Percentiles rank a stretch among this genome's conserved stretches.
These are phyloP conservation scores for Lipomyces mesembrius DNA, from an alignment of 805 yeast genomes.

Conservation along the genomic window DNA sequence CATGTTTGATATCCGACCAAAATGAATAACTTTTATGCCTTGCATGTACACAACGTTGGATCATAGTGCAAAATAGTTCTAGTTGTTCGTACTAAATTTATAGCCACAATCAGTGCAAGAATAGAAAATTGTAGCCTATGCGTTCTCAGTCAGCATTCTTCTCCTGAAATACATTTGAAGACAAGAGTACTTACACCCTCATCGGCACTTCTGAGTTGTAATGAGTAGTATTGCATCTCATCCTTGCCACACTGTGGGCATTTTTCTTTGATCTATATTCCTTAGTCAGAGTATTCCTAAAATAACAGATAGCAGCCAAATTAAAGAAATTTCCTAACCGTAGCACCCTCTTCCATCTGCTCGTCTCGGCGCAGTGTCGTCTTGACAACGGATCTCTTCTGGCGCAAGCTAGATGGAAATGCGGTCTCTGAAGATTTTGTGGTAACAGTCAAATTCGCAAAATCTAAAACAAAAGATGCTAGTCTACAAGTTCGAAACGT, in stretches of 20 bases:
- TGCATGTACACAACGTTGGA: too few species aligned
- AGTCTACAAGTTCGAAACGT: neutral
- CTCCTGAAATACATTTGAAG: neutral
- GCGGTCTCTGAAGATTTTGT: conserved; percentile 91
- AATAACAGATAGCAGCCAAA: neutral
- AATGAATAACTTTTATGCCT: neutral
- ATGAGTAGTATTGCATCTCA: conserved; percentile 96
- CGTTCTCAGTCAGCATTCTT: neutral
- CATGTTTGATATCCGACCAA: neutral
- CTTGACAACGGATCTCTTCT: conserved; percentile 88
- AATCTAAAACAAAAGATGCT: conserved; percentile 47
- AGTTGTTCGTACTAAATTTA: conserved; percentile 92
- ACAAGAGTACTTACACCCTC: conserved; percentile 65
- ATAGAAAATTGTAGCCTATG: conserved; percentile 87
- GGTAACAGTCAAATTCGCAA: conserved; percentile 79
- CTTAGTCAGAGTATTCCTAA: neutral
- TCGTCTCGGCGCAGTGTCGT: conserved; percentile 66
- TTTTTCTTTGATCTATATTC: conserved; percentile 76
- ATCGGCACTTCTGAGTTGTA: conserved; percentile 96
- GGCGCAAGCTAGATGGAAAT: conserved; percentile 81
- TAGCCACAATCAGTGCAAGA: conserved; percentile 94
- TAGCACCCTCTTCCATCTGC: conserved; percentile 88
- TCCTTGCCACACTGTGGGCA: conserved; percentile 99
- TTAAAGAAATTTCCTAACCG: conserved; percentile 44
- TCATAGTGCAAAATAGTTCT: conserved; percentile 5